These are phyloP conservation scores for Tympanopsis confertula DNA, from an alignment of 2,329 filamentous ascomycete species.

Conservation along the genomic window DNA sequence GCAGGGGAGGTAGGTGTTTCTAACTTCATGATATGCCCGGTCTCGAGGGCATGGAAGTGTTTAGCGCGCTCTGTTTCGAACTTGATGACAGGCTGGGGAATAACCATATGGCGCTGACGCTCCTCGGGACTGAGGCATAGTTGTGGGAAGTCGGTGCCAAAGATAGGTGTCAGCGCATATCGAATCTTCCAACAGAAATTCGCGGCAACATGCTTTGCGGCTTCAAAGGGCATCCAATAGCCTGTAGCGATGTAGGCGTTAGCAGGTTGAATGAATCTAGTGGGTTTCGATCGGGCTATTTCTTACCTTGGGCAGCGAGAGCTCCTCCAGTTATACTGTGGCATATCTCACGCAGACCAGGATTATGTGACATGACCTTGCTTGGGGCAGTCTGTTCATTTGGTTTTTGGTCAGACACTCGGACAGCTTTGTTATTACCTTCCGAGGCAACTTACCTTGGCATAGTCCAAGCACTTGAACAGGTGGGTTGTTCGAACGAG, in stretches of 20 bases:
- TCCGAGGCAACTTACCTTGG: not conserved
- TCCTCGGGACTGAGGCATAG: slow-evolving; percentile 35
- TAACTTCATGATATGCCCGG: too few species aligned
- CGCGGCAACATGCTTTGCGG: slow-evolving; percentile 46
- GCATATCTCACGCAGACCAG: slow-evolving; percentile 44
- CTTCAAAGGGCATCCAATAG: slow-evolving; percentile 56
- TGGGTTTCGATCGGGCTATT: not conserved
- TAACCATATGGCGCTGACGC: slow-evolving; percentile 19
- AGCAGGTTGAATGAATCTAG: not conserved
- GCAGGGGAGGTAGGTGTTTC: too few species aligned
- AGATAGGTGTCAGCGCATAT: slow-evolving; percentile 47
- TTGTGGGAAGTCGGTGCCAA: slow-evolving; percentile 44
- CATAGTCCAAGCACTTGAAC: not conserved
- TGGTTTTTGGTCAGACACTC: not conserved
- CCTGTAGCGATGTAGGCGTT: slow-evolving; percentile 21
- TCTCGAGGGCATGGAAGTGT: not conserved
- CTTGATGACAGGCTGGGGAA: slow-evolving; percentile 11
- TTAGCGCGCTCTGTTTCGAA: not conserved
- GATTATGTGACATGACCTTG: slow-evolving; percentile 27
- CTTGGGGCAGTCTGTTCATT: not conserved
- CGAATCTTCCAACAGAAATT: slow-evolving; percentile 54
- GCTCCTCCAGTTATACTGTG: slow-evolving; percentile 56
- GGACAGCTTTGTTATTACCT: too few species aligned
- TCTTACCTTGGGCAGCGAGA: slow-evolving; percentile 46
- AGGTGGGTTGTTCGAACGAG: not conserved